Evolutionary conservation across 2,329 filamentous ascomycete species (phyloP), one percentile per base, ranked within the genome.

Genomic region (Microcyclosporella mali): DNA sequence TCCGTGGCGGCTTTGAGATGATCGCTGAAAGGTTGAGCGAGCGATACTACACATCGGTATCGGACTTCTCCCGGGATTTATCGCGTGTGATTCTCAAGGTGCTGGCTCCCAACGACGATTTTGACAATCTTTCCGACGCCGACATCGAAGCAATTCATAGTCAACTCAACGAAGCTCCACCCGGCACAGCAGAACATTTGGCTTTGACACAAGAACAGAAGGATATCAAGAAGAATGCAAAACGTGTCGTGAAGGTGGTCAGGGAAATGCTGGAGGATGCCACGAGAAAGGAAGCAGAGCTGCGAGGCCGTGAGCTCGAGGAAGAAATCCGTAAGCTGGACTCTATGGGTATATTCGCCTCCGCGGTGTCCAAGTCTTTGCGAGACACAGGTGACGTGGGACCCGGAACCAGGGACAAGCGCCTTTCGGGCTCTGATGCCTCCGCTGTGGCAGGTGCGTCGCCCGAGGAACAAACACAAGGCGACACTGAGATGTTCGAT

Each of bases 161-260:
- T 21, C 66, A 70, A 41, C 54, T 69, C n/a, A 63, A 63, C 37
- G 57, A 62, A 18, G 48, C 57, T 18, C 54, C 53, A 28, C 52
- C 61, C 15, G 60, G 58, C 15, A 66, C 60, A 27, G 60, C 62
- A 4, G 63, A 66, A 15, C 66, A 71, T 44, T 61, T 59, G 46
- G 62, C 61, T 6, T 56, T 73, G 36, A 68, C 64, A 1, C 52
- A 74, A 8, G 88, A 94, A 56, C 79, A 88, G 47, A 85, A 86
- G 45, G 85, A 94, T 54, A 81, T 85, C 48, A 85, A 86, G 57
- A 85, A 84, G 55, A 70, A 94, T n/a, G 88, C 85, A 17, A 95
- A 94, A 66, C 80, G 88, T 18, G 94, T 95, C 48, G 76, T 94
- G 52, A 94, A 88, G 62, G 79, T 82, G 1, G 76, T 94, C 25